phyloP scores from a whole-genome alignment of 495 filamentous ascomycete genomes.

The Massariosphaeria phaeospora region DNA sequence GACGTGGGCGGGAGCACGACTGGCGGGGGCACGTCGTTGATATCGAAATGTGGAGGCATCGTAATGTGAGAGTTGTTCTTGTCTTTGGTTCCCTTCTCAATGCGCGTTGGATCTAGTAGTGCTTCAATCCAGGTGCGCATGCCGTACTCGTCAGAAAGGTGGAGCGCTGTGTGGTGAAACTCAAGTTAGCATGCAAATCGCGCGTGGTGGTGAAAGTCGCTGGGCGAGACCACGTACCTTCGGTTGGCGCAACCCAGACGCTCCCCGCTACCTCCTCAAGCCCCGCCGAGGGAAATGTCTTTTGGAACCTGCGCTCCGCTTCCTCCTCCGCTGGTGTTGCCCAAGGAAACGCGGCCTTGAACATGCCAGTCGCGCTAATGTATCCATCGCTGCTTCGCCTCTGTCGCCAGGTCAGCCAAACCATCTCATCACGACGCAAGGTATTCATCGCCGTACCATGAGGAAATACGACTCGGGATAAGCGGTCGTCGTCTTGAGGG shows the following conservation, averaged over 20 bases:
- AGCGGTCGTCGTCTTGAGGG: constrained; percentile 49
- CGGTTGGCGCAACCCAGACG: constrained; percentile 83
- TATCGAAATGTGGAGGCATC: constrained; percentile 43
- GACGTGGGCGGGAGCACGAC: constrained; percentile 37
- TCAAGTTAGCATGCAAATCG: constrained; percentile 13
- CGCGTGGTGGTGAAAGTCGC: background rate
- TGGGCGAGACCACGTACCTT: constrained; percentile 52
- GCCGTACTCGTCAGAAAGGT: constrained; percentile 75
- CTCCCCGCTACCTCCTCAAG: constrained; percentile 92
- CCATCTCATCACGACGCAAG: background rate
- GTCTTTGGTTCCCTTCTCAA: constrained; percentile 49
- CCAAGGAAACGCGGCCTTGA: constrained; percentile 97
- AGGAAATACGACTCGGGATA: constrained; percentile 87
- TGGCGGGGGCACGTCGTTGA: constrained; percentile 41
- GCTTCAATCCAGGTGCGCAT: constrained; percentile 86
- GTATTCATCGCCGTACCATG: constrained; percentile 58
- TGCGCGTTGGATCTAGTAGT: constrained; percentile 74
- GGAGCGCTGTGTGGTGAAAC: constrained; percentile 55
- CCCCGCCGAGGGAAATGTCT: constrained; percentile 67
- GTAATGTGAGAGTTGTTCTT: constrained; percentile 41
- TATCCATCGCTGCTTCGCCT: constrained; percentile 90
- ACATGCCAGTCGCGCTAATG: constrained; percentile 97
- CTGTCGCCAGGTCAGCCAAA: constrained; percentile 39
- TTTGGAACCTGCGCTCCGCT: constrained; percentile 79
- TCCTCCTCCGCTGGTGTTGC: constrained; percentile 79